A percentile compares a stretch with the other conserved stretches of the same genome.
These are phyloP conservation scores for Clitopilus passeckerianus DNA, from an alignment of 768 basidiomycete genomes.

Conservation along the genomic window DNA sequence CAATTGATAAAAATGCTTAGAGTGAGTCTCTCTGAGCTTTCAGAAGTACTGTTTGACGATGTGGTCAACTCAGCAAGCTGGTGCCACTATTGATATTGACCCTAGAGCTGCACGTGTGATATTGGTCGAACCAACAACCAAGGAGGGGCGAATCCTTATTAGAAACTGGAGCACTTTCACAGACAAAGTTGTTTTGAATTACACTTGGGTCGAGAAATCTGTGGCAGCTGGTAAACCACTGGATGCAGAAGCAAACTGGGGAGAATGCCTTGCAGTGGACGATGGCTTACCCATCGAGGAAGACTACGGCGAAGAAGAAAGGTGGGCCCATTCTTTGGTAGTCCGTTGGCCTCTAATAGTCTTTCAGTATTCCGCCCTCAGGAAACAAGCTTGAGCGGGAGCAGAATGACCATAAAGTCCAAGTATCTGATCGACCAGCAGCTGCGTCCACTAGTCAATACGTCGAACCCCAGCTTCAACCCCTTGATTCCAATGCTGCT, in stretches of 20 bases:
- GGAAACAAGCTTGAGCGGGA: too few relatives aligned
- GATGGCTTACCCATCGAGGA: conserved; percentile 34
- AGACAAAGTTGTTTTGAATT: conserved; percentile 47
- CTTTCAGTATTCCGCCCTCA: too few relatives aligned
- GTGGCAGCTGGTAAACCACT: conserved; percentile 37
- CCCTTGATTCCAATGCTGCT: too few relatives aligned
- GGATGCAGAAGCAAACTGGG: conserved; percentile 48
- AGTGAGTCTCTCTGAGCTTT: conserved; percentile 21
- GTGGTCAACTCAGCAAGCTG: conserved; percentile 37
- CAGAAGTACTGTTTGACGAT: neutral
- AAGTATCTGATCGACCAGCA: too few relatives aligned
- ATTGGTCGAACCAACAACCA: conserved; percentile 48
- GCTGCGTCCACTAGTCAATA: too few relatives aligned
- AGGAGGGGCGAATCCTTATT: conserved; percentile 52
- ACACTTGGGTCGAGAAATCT: conserved; percentile 47
- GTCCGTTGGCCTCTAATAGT: conserved; percentile 34
- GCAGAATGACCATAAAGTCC: too few relatives aligned
- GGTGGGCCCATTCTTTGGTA: neutral
- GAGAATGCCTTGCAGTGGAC: conserved; percentile 34
- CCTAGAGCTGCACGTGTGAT: conserved; percentile 52
- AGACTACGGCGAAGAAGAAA: conserved; percentile 29
- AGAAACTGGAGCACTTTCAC: conserved; percentile 52
- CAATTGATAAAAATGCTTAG: conserved; percentile 35
- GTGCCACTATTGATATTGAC: conserved; percentile 47
- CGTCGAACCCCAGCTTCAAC: too few relatives aligned